Evolutionary conservation across 441 rosid species (phyloP).

Genomic region (Pelargonium cotyledonis): DNA sequence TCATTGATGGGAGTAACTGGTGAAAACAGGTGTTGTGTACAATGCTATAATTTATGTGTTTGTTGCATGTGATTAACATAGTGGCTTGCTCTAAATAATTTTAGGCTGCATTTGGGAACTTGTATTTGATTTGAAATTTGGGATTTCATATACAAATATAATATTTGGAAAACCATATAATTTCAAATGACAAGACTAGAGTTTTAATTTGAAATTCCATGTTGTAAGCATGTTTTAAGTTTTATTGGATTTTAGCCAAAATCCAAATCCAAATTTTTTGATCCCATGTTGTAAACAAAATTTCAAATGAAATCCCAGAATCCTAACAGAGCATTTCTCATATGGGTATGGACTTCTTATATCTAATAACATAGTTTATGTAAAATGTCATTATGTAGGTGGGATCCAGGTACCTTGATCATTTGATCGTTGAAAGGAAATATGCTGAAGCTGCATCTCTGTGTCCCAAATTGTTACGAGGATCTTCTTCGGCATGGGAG

Average conservation of each 20-base stretch:
- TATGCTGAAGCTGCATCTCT: slow-evolving; percentile 97
- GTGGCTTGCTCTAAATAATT: neutral
- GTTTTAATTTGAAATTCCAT: too few relatives aligned
- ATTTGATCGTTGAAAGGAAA: slow-evolving; percentile 94
- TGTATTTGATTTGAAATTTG: too few relatives aligned
- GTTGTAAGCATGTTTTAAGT: too few relatives aligned
- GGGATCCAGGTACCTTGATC: slow-evolving; percentile 98
- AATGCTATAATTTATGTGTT: neutral
- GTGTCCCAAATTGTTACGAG: slow-evolving; percentile 89
- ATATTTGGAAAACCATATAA: too few relatives aligned
- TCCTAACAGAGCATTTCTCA: neutral
- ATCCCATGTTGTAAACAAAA: too few relatives aligned
- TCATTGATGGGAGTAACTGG: too few relatives aligned
- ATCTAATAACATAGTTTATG: neutral
- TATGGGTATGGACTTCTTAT: neutral
- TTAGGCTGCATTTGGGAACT: too few relatives aligned
- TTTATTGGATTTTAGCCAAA: too few relatives aligned
- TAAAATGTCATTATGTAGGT: slow-evolving; percentile 46
- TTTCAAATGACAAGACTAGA: too few relatives aligned
- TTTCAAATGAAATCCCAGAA: too few relatives aligned
- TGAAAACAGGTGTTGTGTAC: neutral
- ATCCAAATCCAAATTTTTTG: too few relatives aligned
- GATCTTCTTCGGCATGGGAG: slow-evolving; percentile 98
- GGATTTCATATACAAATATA: too few relatives aligned
- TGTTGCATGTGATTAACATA: neutral